Evolutionary conservation across 306 rosid genomes (phyloP).

Genomic region (Medicago ruthenica): DNA sequence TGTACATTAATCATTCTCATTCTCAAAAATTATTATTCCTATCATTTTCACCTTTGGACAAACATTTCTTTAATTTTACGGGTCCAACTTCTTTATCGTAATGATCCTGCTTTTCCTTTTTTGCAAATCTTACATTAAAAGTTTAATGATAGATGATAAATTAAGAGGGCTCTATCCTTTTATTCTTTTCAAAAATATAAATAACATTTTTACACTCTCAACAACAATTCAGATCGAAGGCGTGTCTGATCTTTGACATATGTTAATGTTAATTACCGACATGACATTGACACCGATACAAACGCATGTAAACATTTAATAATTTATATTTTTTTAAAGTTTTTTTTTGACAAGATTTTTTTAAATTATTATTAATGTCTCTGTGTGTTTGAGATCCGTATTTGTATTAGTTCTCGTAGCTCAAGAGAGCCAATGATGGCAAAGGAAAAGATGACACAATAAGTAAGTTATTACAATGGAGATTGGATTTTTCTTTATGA

Average conservation of each 20-base stretch:
- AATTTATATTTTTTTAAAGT: too few species aligned
- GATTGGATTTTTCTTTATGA: conserved; percentile 57
- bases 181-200: conserved; percentile 47
- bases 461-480: conserved; percentile 67
- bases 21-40: conserved; percentile 46
- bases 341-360: too few species aligned
- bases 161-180: conserved; percentile 47
- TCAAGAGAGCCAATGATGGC: conserved; percentile 50
- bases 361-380: too few species aligned
- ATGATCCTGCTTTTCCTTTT: conserved; percentile 61
- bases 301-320: too few species aligned
- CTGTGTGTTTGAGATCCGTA: background rate
- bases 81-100: conserved; percentile 58
- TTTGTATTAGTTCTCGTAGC: background rate
- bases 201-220: background rate
- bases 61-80: conserved; percentile 62
- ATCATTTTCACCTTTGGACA: conserved; percentile 60
- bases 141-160: conserved; percentile 55
- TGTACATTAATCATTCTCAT: conserved; percentile 53
- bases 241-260: background rate
- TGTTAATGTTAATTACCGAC: background rate
- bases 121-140: conserved; percentile 62
- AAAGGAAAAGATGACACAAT: conserved; percentile 46
- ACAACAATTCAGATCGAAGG: background rate
- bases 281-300: too few species aligned